Conservation (phyloP, 768 basidiomycete species). For the Agaricus blazei region DNA sequence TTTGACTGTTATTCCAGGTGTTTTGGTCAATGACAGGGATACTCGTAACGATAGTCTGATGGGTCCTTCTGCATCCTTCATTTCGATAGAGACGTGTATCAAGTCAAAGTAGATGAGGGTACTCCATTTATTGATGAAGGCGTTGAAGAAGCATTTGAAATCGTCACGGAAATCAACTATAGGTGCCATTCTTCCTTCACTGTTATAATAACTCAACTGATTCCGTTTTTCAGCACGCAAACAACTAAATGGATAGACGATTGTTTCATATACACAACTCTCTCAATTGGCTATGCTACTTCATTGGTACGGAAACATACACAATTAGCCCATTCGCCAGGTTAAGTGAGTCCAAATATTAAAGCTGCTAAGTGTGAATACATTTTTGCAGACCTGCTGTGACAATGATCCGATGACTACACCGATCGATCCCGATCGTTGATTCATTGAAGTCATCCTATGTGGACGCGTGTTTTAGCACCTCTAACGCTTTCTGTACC, state of each 20-base stretch:
- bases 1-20: slow-evolving; percentile 41
- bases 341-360: slow-evolving; percentile 30
- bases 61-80: slow-evolving; percentile 92
- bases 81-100: slow-evolving; percentile 89
- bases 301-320: slow-evolving; percentile 90
- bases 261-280: slow-evolving; percentile 94
- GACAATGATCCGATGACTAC: no score
- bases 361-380: no score
- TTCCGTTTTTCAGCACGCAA: slow-evolving; percentile 53
- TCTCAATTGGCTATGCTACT: slow-evolving; percentile 88
- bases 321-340: slow-evolving; percentile 93
- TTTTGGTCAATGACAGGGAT: slow-evolving; percentile 87
- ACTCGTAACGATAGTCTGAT: slow-evolving; percentile 81
- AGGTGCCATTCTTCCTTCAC: slow-evolving; percentile 37
- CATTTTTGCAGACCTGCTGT: no score
- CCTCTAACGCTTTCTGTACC: no score
- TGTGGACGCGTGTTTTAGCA: no score
- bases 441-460: no score
- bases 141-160: slow-evolving; percentile 93
- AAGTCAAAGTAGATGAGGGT: slow-evolving; percentile 70
- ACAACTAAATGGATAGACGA: slow-evolving; percentile 99
- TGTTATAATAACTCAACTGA: slow-evolving; percentile 18
- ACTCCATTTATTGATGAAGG: slow-evolving; percentile 82
- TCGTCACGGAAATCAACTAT: slow-evolving; percentile 85
- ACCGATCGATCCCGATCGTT: no score